phyloP scores from a whole-genome alignment of 176 grass and related monocot species.

The Eremochloa ophiuroides region DNA sequence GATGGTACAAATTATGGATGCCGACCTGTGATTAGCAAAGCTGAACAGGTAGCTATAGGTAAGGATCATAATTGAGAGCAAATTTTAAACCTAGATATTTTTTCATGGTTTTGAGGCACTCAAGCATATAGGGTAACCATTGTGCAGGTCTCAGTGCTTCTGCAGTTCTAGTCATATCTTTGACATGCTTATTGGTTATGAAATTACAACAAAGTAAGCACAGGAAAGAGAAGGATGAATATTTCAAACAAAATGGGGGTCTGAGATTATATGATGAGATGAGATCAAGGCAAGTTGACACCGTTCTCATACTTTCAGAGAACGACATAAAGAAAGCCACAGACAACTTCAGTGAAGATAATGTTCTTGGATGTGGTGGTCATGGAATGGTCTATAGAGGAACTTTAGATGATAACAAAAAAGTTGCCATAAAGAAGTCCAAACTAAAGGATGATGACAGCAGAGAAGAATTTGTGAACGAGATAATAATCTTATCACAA shows the following conservation, averaged over 20 bases:
- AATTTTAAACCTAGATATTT: not conserved
- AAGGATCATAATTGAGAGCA: not conserved
- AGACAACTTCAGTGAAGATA: too few relatives aligned
- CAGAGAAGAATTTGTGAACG: slow-evolving; percentile 3
- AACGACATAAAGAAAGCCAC: too few relatives aligned
- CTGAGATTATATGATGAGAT: too few relatives aligned
- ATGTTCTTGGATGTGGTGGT: too few relatives aligned
- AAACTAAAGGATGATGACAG: not conserved
- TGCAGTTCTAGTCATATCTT: too few relatives aligned
- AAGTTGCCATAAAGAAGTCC: slow-evolving; percentile 2
- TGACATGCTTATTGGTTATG: too few relatives aligned
- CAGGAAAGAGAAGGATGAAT: too few relatives aligned
- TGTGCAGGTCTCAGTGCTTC: not conserved
- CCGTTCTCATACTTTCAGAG: too few relatives aligned
- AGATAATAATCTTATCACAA: slow-evolving; percentile 1
- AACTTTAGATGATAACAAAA: not conserved
- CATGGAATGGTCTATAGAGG: not conserved
- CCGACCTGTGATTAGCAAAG: not conserved
- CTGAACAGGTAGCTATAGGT: slow-evolving; percentile 9
- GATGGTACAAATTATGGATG: too few relatives aligned
- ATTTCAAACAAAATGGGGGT: too few relatives aligned
- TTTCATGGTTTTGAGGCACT: not conserved
- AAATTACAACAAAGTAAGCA: too few relatives aligned
- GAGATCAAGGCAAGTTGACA: too few relatives aligned
- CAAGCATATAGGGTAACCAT: not conserved